Percentiles rank a stretch among this genome's conserved stretches.
Evolutionary conservation across 164 flowering plant species (phyloP).

Genomic region (Aristolochia contorta): DNA sequence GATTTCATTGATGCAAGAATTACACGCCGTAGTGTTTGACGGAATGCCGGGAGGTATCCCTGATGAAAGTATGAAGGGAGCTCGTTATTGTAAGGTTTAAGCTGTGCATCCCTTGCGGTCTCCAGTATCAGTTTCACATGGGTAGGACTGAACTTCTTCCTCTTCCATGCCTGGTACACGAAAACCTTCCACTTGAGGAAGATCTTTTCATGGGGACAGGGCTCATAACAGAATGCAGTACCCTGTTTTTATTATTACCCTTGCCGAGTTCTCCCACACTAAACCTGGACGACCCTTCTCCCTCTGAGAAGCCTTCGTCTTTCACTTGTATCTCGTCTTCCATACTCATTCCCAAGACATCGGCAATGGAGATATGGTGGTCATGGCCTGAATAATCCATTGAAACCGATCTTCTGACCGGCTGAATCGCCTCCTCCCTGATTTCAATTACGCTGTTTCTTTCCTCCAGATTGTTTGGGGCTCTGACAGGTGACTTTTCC

Average conservation of each 20-base stretch:
- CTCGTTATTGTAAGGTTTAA: background rate
- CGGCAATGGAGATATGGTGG: constrained; percentile 4
- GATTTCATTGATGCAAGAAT: background rate
- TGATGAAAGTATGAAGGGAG: background rate
- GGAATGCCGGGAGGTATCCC: background rate
- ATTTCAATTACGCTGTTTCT: constrained; percentile 33
- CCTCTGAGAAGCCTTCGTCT: background rate
- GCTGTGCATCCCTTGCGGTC: background rate
- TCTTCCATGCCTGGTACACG: constrained; percentile 31
- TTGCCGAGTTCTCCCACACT: constrained; percentile 20
- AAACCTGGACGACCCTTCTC: constrained; percentile 26
- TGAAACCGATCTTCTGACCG: constrained; percentile 10
- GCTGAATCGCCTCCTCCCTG: constrained; percentile 12
- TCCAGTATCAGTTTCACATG: constrained; percentile 2
- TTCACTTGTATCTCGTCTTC: constrained; percentile 1
- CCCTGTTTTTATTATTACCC: constrained; percentile 18
- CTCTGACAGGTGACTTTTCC: constrained; percentile 21
- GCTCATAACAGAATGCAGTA: constrained; percentile 27
- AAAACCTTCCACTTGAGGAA: constrained; percentile 55
- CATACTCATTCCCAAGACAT: background rate
- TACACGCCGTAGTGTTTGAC: background rate
- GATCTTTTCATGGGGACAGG: constrained; percentile 54
- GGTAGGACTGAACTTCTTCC: constrained; percentile 18
- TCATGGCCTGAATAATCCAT: constrained; percentile 5
- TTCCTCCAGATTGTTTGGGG: constrained; percentile 21